A percentile compares a stretch with the other conserved stretches of the same genome.
Conservation (phyloP, 805 yeast genomes). For the Yamadazyma phyllophila region DNA sequence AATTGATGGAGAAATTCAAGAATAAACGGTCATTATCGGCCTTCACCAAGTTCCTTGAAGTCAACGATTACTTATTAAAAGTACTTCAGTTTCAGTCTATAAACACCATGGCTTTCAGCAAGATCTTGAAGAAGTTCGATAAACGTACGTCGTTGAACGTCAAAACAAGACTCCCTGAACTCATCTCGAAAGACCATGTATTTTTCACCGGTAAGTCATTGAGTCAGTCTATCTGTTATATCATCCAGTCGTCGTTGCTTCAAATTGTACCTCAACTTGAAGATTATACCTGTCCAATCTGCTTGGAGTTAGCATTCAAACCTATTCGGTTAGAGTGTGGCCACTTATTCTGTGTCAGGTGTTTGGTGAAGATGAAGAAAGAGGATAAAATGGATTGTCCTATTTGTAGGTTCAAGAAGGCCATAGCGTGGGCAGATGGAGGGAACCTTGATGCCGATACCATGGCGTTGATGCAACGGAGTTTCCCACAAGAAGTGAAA, state of each 20-base stretch:
- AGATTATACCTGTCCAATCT: slow-evolving; percentile 73
- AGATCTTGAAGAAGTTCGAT: slow-evolving; percentile 74
- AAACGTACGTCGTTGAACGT: slow-evolving; percentile 62
- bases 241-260: slow-evolving; percentile 54
- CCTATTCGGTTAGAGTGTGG: slow-evolving; percentile 65
- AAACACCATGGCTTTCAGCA: slow-evolving; percentile 61
- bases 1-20: slow-evolving; percentile 41
- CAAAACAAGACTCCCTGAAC: slow-evolving; percentile 44
- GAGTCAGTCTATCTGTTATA: slow-evolving; percentile 52
- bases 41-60: slow-evolving; percentile 47
- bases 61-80: slow-evolving; percentile 56
- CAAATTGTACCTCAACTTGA: slow-evolving; percentile 69
- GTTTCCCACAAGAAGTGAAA: slow-evolving; percentile 68
- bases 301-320: slow-evolving; percentile 66
- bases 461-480: slow-evolving; percentile 51
- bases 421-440: slow-evolving; percentile 57
- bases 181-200: slow-evolving; percentile 40
- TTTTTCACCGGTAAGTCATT: slow-evolving; percentile 48
- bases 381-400: slow-evolving; percentile 57
- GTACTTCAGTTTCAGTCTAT: slow-evolving; percentile 59
- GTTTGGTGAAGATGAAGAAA: slow-evolving; percentile 66
- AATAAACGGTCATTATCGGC: slow-evolving; percentile 44
- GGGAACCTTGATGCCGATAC: slow-evolving; percentile 55
- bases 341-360: slow-evolving; percentile 71
- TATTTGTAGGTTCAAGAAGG: slow-evolving; percentile 53